A percentile compares a stretch with the other conserved stretches of the same genome.
Evolutionary conservation across 345 rosid genomes (phyloP).

Genomic region (Murraya paniculata): DNA sequence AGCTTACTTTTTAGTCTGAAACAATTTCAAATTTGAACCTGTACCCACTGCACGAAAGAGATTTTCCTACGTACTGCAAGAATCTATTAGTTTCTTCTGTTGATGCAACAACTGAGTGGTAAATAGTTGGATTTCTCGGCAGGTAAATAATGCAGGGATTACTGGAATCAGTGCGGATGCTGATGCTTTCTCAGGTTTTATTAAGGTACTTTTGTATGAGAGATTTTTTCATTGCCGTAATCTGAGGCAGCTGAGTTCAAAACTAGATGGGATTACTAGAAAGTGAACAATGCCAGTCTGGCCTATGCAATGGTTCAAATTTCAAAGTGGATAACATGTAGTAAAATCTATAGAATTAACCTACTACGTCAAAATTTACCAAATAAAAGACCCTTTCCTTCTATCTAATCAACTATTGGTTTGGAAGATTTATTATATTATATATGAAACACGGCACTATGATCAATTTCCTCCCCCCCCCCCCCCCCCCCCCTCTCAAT

Average conservation of each 20-base stretch:
- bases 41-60: too few species aligned
- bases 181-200: slow-evolving; percentile 23
- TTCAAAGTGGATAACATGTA: not conserved
- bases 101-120: not conserved
- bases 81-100: not conserved
- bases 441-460: not conserved
- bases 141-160: slow-evolving; percentile 59
- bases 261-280: not conserved
- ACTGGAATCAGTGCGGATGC: slow-evolving; percentile 22
- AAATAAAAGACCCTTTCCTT: not conserved
- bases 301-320: not conserved
- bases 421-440: not conserved
- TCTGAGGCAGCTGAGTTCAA: not conserved
- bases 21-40: too few species aligned
- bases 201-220: not conserved
- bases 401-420: not conserved
- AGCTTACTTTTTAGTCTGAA: too few species aligned
- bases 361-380: not conserved
- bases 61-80: not conserved
- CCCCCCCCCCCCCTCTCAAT: too few species aligned
- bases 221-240: not conserved
- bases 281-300: not conserved
- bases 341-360: not conserved
- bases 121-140: not conserved
- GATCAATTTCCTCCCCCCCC: too few species aligned